Percentiles rank a stretch among this genome's conserved stretches.
phyloP scores from a whole-genome alignment of 208 protist species.

The Borovskyia barvae region DNA sequence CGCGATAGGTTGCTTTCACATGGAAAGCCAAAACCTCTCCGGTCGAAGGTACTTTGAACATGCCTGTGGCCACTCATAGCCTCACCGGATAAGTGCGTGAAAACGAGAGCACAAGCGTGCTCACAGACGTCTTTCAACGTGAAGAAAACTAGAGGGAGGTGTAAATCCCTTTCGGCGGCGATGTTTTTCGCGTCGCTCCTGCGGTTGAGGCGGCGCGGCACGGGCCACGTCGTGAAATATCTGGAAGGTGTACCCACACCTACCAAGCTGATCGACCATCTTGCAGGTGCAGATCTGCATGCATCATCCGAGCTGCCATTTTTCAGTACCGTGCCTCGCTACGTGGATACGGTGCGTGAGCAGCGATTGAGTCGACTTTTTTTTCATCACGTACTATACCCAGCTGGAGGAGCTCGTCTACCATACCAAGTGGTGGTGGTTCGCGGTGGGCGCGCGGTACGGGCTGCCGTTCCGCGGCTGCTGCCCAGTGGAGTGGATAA shows the following conservation, averaged over 20 bases:
- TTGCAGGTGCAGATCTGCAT: constrained; percentile 73
- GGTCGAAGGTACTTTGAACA: too few relatives aligned
- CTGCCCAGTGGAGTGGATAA: too few relatives aligned
- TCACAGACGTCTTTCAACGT: neutral
- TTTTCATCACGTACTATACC: constrained; percentile 83
- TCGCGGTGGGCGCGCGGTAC: constrained; percentile 50
- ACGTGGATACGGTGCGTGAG: constrained; percentile 53
- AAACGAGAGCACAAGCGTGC: too few relatives aligned
- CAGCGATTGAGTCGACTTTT: constrained; percentile 68
- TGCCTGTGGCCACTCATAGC: too few relatives aligned
- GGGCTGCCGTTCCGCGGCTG: constrained; percentile 8
- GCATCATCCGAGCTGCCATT: constrained; percentile 32
- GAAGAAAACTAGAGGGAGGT: constrained; percentile 10
- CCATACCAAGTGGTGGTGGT: constrained; percentile 75
- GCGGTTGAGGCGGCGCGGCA: constrained; percentile 28
- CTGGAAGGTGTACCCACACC: constrained; percentile 68
- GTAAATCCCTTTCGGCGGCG: neutral
- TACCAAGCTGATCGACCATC: constrained; percentile 61
- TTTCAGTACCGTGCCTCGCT: constrained; percentile 63
- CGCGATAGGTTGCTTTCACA: too few relatives aligned
- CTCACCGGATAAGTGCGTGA: too few relatives aligned
- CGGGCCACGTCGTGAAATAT: constrained; percentile 64
- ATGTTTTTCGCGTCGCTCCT: constrained; percentile 13
- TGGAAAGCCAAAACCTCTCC: too few relatives aligned
- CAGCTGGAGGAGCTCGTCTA: constrained; percentile 54